Base-by-base conservation (phyloP, 208 protist species). In the Trichomonas tenax region DNA sequence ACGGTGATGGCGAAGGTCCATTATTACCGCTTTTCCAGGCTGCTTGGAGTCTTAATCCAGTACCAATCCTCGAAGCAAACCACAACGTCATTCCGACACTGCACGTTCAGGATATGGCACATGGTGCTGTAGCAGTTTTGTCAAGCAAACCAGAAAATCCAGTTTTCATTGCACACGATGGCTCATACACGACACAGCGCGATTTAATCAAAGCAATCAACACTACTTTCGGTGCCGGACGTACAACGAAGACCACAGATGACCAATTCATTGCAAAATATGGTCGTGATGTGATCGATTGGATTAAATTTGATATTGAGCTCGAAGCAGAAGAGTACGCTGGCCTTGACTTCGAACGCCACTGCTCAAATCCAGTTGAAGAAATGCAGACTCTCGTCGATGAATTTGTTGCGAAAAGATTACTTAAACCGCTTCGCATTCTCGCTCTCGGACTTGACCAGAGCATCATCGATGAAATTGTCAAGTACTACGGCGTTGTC, bases 101-200 rank as follows among this genome's bases (percentile, higher is more conserved):
- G 36, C 86, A 93, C 38, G 86, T 93, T 26, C 9, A 51, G n/a
- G 86, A 93, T 15, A 93, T 93, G 86, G 86, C 86, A 26, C 86
- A 41, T 15, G 44, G 86, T 51, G 86, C 86, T 34, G 86, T 93
- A 8, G 86, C 86, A 17, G 15, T 93, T 58, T 51, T 44, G 8
- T 44, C 41, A 34, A 38, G 40, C 34, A 41, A 8, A 51, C 86
- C 86, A 93, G 44, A 93, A 17, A 38, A 34, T 93, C 86, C 86
- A 93, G 86, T 93, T 38, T 48, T 93, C 31, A 93, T 93, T 23
- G 86, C 86, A 11, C 86, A 93, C 31, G 86, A 93, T 51, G 86
- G 86, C 44, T 93, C 86, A 23, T 0, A n/a, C 15, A 93, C 44
- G 8, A 93, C 40, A 51, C 86, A 93, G 26, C 40, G 44, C 11